A percentile compares a stretch with the other conserved stretches of the same genome.
These are phyloP conservation scores for Penicillium brevicompactum DNA, from an alignment of 2,329 filamentous ascomycete genomes.

Conservation along the genomic window DNA sequence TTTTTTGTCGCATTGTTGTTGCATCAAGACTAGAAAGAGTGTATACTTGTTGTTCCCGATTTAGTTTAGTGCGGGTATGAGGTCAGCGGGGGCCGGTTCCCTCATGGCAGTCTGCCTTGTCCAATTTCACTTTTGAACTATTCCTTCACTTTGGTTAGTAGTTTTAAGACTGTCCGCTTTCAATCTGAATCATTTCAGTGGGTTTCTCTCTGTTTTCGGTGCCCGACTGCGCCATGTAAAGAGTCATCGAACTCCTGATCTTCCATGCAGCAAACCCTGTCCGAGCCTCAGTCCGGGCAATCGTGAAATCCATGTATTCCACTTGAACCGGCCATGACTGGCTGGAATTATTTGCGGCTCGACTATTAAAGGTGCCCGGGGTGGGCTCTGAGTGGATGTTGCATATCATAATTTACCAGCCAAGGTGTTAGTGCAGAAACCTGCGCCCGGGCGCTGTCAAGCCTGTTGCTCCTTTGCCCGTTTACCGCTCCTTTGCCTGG, in stretches of 20 bases:
- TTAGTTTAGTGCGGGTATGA: slow-evolving; percentile 15
- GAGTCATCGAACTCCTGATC: slow-evolving; percentile 11
- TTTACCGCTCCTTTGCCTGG: slow-evolving; percentile 9
- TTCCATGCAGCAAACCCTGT: slow-evolving; percentile 8
- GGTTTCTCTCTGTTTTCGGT: neutral
- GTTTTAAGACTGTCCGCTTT: neutral
- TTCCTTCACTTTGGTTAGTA: neutral
- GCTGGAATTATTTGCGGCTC: slow-evolving; percentile 5
- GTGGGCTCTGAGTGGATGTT: slow-evolving; percentile 1
- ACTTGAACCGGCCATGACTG: slow-evolving; percentile 1
- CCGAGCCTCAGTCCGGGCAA: slow-evolving; percentile 10
- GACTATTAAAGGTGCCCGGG: neutral
- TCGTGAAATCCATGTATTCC: neutral
- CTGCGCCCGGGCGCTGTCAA: neutral
- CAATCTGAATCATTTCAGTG: neutral
- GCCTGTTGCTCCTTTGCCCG: neutral
- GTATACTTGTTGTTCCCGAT: slow-evolving; percentile 23
- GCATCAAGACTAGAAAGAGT: slow-evolving; percentile 14
- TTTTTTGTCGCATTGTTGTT: slow-evolving; percentile 7
- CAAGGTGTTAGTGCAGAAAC: neutral
- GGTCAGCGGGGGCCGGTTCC: slow-evolving; percentile 17
- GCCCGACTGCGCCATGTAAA: slow-evolving; percentile 8
- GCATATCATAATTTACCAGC: slow-evolving; percentile 1
- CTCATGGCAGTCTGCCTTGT: slow-evolving; percentile 18
- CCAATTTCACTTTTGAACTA: neutral